phyloP scores from a whole-genome alignment of 2,329 filamentous ascomycete species.

The Diplodia scrobiculata region DNA sequence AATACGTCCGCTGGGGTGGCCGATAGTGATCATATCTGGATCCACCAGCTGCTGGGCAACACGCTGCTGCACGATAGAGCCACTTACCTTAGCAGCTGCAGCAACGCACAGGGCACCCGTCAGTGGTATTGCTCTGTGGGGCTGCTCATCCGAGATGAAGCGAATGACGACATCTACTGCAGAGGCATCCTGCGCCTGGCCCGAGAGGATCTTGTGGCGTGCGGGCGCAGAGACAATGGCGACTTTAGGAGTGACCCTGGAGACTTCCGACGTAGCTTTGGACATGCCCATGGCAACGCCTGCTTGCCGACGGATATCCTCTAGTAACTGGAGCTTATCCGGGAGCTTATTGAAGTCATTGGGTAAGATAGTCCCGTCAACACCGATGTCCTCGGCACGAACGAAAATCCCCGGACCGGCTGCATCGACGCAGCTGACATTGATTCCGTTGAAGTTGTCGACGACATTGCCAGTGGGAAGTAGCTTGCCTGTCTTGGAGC shows the following conservation, averaged over 20 bases:
- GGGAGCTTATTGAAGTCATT: conserved; percentile 55
- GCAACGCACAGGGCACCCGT: conserved; percentile 50
- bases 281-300: conserved; percentile 66
- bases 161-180: conserved; percentile 47
- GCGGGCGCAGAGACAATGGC: conserved; percentile 49
- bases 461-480: conserved; percentile 60
- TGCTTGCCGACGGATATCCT: conserved; percentile 62
- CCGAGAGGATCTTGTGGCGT: conserved; percentile 15
- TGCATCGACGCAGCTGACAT: conserved; percentile 60
- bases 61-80: conserved; percentile 43
- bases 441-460: conserved; percentile 11
- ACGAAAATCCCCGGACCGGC: conserved; percentile 65
- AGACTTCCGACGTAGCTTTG: conserved; percentile 48
- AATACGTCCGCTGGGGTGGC: conserved; percentile 45
- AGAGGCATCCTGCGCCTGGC: conserved; percentile 39
- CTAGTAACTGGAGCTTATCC: conserved; percentile 52
- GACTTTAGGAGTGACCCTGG: conserved; percentile 66
- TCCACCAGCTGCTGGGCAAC: conserved; percentile 37
- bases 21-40: conserved; percentile 43
- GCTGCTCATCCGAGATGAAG: conserved; percentile 50
- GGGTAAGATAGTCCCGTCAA: conserved; percentile 53
- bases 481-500: conserved; percentile 63
- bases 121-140: conserved; percentile 49
- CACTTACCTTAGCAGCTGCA: conserved; percentile 44
- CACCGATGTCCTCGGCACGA: conserved; percentile 52